phyloP scores from a whole-genome alignment of 176 grass and related monocot species.

The Pontederia paniculata region DNA sequence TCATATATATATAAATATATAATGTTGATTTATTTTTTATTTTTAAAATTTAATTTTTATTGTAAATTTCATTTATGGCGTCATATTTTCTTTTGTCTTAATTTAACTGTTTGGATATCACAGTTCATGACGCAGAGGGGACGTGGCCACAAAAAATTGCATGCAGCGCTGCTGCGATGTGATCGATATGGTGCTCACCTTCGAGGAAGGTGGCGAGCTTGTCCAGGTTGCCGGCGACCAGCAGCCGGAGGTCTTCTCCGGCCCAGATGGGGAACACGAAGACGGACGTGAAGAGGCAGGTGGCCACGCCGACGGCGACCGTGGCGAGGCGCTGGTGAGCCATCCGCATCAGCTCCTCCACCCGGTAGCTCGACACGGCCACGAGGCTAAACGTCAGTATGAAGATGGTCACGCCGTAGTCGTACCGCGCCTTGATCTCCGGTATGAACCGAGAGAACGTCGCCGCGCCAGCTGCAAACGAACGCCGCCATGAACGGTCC shows the following conservation, averaged over 20 bases:
- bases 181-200: too few relatives aligned
- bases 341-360: slow-evolving; percentile 53
- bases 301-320: slow-evolving; percentile 56
- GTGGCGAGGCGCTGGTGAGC: slow-evolving; percentile 76
- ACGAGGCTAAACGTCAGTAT: slow-evolving; percentile 95
- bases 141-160: background rate
- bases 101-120: background rate
- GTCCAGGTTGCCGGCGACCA: slow-evolving; percentile 42
- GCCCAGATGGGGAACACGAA: slow-evolving; percentile 76
- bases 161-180: background rate
- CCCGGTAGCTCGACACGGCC: slow-evolving; percentile 85
- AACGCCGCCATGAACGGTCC: background rate
- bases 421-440: slow-evolving; percentile 81
- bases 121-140: background rate
- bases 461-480: slow-evolving; percentile 49
- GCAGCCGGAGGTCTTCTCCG: slow-evolving; percentile 74
- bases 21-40: too few relatives aligned
- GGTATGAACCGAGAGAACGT: slow-evolving; percentile 95
- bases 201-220: slow-evolving; percentile 63
- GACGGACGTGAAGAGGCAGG: slow-evolving; percentile 61
- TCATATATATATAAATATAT: too few relatives aligned
- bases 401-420: slow-evolving; percentile 93
- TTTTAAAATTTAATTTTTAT: too few relatives aligned
- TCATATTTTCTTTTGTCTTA: background rate
- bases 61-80: background rate